These are phyloP conservation scores for Penicillium sp. DNA, from an alignment of 2,329 filamentous ascomycete genomes.

Conservation along the genomic window DNA sequence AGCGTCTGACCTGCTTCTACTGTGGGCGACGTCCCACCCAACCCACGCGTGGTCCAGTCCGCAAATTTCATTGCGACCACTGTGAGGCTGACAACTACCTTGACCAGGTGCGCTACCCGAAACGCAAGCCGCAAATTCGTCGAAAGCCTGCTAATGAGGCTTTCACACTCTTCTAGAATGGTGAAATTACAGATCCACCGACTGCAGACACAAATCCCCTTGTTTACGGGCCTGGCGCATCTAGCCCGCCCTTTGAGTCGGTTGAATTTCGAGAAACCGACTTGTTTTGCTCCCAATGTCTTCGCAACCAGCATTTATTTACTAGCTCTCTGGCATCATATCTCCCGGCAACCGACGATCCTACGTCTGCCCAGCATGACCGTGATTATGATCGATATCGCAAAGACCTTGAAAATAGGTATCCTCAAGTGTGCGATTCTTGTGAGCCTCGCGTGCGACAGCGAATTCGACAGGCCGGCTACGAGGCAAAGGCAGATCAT, in stretches of 20 bases:
- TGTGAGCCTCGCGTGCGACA: slow-evolving; percentile 73
- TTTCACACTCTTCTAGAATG: slow-evolving; percentile 56
- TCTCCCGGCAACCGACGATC: slow-evolving; percentile 63
- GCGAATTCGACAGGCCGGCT: slow-evolving; percentile 67
- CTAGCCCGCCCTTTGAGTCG: slow-evolving; percentile 47
- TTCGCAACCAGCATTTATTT: slow-evolving; percentile 84
- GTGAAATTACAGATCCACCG: slow-evolving; percentile 85
- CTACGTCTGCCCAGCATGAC: slow-evolving; percentile 67
- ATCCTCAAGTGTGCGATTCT: slow-evolving; percentile 80
- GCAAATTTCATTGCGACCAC: slow-evolving; percentile 67
- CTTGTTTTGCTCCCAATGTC: slow-evolving; percentile 71
- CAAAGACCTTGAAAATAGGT: slow-evolving; percentile 70
- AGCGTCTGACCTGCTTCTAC: slow-evolving; percentile 71
- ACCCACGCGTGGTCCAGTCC: slow-evolving; percentile 56
- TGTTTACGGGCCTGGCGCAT: slow-evolving; percentile 33
- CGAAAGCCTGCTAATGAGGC: neutral
- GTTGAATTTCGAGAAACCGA: slow-evolving; percentile 35
- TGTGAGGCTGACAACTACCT: slow-evolving; percentile 89
- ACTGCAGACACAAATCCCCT: slow-evolving; percentile 54
- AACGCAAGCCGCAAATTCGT: too few relatives aligned
- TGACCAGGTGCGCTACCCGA: slow-evolving; percentile 63
- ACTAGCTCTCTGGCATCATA: slow-evolving; percentile 76
- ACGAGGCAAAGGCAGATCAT: slow-evolving; percentile 80
- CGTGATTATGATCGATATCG: slow-evolving; percentile 68
- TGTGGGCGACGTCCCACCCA: slow-evolving; percentile 68